These are phyloP conservation scores for Phytophthora pluvialis DNA, from an alignment of 352 stramenopile species.

Conservation along the genomic window DNA sequence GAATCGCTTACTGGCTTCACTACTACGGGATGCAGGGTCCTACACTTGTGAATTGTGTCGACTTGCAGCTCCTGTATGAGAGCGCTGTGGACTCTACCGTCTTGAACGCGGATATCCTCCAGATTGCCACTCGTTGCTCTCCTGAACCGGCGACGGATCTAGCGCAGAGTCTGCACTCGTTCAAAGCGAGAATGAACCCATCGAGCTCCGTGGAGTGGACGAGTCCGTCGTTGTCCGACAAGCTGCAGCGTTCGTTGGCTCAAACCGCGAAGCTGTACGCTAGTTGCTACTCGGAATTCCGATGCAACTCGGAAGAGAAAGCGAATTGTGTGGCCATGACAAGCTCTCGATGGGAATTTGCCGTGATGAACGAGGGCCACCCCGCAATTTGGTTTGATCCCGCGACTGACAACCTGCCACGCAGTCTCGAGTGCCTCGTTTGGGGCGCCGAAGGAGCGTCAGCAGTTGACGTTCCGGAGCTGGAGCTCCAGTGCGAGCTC, in stretches of 20 bases:
- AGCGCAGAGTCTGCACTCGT: constrained; percentile 19
- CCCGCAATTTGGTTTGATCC: constrained; percentile 47
- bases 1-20: constrained; percentile 25
- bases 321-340: constrained; percentile 28
- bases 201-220: neutral
- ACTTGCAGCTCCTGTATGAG: constrained; percentile 43
- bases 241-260: constrained; percentile 7
- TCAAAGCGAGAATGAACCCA: constrained; percentile 14
- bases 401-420: constrained; percentile 26
- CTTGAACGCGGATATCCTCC: constrained; percentile 22
- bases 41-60: constrained; percentile 23
- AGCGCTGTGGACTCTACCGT: constrained; percentile 13
- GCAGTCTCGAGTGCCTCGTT: constrained; percentile 40
- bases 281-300: constrained; percentile 10
- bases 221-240: neutral
- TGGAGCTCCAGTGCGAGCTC: constrained; percentile 44
- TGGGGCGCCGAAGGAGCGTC: neutral
- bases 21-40: constrained; percentile 12
- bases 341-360: constrained; percentile 33
- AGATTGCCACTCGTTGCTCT: constrained; percentile 20
- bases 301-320: neutral
- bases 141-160: neutral
- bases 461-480: neutral
- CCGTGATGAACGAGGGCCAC: constrained; percentile 11
- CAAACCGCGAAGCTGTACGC: constrained; percentile 27